These are phyloP conservation scores for Nemania diffusa DNA, from an alignment of 2,329 filamentous ascomycete genomes.

Conservation along the genomic window DNA sequence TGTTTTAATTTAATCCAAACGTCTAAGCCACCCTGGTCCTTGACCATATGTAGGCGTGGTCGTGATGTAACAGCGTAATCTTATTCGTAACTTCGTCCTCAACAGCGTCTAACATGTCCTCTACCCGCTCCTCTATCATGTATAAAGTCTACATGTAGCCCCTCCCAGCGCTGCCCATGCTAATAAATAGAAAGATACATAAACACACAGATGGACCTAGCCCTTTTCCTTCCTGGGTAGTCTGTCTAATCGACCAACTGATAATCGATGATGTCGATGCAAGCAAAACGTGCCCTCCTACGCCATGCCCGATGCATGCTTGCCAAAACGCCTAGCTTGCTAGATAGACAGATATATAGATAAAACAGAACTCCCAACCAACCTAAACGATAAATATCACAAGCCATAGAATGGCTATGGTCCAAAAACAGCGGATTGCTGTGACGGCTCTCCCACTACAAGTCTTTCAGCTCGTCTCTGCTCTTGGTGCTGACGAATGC, in stretches of 20 bases:
- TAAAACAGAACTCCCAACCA: slow-evolving; percentile 19
- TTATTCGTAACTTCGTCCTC: neutral
- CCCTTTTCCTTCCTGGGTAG: neutral
- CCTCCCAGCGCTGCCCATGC: neutral
- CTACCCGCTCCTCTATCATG: slow-evolving; percentile 1
- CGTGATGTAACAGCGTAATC: neutral
- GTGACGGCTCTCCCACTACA: slow-evolving; percentile 35
- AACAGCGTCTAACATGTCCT: neutral
- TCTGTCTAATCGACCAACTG: neutral
- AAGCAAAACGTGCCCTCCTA: neutral
- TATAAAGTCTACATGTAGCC: slow-evolving; percentile 1
- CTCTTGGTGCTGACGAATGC: slow-evolving; percentile 82
- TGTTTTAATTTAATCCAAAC: neutral
- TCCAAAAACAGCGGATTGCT: neutral
- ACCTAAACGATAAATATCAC: neutral
- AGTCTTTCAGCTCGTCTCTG: slow-evolving; percentile 69
- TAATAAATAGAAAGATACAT: neutral
- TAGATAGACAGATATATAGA: slow-evolving; percentile 5
- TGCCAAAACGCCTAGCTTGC: slow-evolving; percentile 33
- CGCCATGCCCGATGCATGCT: neutral
- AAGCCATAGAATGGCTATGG: no score
- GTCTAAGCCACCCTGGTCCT: neutral
- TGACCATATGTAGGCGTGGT: neutral
- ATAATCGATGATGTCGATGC: slow-evolving; percentile 1
- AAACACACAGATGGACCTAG: neutral